Evolutionary conservation across 1,284 basidiomycete genomes (phyloP).

Genomic region (Anthracocystis walkeri): DNA sequence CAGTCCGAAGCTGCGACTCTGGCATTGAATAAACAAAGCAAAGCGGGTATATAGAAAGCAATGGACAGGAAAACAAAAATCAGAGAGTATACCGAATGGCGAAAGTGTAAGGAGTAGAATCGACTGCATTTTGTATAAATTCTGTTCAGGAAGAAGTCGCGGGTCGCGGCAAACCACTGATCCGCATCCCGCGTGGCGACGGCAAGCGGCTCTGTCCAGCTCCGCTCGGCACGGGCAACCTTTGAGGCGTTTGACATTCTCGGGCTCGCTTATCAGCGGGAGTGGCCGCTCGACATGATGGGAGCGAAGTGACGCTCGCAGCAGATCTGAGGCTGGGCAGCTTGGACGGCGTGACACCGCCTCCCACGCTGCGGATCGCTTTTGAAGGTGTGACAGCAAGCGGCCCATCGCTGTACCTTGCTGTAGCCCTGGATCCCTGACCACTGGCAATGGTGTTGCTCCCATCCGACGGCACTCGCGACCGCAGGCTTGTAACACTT

Average conservation of each 20-base stretch:
- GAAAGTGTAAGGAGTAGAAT: neutral
- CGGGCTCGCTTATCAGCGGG: neutral
- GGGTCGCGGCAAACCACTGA: constrained; percentile 13
- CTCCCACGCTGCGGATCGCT: constrained; percentile 14
- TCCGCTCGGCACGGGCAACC: constrained; percentile 2
- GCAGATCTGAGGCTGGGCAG: constrained; percentile 25
- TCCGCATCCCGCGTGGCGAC: neutral
- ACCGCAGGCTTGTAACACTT: constrained; percentile 20
- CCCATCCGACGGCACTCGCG: neutral
- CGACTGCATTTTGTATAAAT: neutral
- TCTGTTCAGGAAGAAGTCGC: neutral
- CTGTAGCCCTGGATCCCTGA: neutral
- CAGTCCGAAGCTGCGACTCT: constrained; percentile 6
- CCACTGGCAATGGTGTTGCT: neutral
- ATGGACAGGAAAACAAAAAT: neutral
- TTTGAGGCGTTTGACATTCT: constrained; percentile 1
- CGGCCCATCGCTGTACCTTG: constrained; percentile 15
- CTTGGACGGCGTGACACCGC: constrained; percentile 34
- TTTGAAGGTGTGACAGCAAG: constrained; percentile 12
- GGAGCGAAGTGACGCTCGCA: constrained; percentile 22
- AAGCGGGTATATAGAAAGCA: constrained; percentile 18
- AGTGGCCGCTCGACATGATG: neutral
- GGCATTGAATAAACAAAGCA: constrained; percentile 6
- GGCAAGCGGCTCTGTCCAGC: constrained; percentile 1
- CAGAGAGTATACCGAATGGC: neutral